Evolutionary conservation across 257 asterid genomes (phyloP), one percentile per base, ranked within the genome.

Genomic region (Rubia yunnanensis): DNA sequence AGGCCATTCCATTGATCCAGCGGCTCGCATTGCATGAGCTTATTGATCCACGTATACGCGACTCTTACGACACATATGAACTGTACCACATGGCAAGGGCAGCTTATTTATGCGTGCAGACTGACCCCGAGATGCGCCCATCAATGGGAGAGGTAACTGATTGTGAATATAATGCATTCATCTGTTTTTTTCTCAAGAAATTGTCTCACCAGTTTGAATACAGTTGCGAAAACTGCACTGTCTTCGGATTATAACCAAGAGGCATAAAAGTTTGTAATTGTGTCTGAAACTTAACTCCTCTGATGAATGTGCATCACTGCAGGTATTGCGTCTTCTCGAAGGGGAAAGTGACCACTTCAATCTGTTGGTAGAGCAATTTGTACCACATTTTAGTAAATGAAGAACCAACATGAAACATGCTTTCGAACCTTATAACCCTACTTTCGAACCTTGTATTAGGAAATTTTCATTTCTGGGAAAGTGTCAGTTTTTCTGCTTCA

Each of bases 81-180:
- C 72, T 88, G 63, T 86, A 88, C 83, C 81, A 79, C 73, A 86
- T 88, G 94, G 95, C 88, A 54, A 82, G 76, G 73, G 76, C 91
- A 20, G 91, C 96, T 2, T 88, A 71, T 66, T 59, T 86, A 63
- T 84, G 96, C 52, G 80, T 86, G 72, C 95, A 84, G 75, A 76
- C 82, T 60, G 81, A 84, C 60, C 95, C 96, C 1, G 84, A 75
- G 71, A 80, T 73, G 77, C 84, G 94, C 68, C 96, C 96, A 63
- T 82, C 96, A 54, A 86, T 84, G 95, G 85, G 82, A 2, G 88
- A 88, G 91, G 96, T 88, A 75, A 70, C 26, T 28, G n/a, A 13
- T 48, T 20, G 3, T 14, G 7, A 18, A 72, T 52, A 41, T 68
- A 22, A 46, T 46, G 53, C 5, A 46, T 46, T 46, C 10, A 46